Evolutionary conservation across 2,329 filamentous ascomycete species (phyloP).

Genomic region (Nothophaeocryptopus gaeumannii): DNA sequence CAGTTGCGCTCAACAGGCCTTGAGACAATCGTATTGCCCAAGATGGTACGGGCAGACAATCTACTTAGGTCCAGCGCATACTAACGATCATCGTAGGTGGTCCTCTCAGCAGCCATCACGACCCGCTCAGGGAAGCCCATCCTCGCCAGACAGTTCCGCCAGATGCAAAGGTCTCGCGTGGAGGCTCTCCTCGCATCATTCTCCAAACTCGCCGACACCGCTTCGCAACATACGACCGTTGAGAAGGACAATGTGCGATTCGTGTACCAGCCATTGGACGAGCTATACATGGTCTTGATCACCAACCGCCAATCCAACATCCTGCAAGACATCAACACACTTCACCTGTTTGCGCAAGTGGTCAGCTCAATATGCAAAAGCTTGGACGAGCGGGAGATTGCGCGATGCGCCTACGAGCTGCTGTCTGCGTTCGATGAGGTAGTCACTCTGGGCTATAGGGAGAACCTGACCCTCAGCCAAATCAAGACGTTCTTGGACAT

Average conservation of each 20-base stretch:
- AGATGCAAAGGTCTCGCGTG: constrained; percentile 94
- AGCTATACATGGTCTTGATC: constrained; percentile 99
- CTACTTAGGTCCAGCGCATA: not conserved
- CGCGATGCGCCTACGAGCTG: constrained; percentile 92
- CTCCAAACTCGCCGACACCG: constrained; percentile 92
- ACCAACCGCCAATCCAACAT: constrained; percentile 99
- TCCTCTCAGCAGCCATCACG: constrained; percentile 97
- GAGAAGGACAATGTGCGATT: constrained; percentile 99
- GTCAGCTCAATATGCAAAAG: constrained; percentile 95
- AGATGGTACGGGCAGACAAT: too few species aligned
- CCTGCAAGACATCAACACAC: constrained; percentile 95
- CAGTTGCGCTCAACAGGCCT: too few species aligned
- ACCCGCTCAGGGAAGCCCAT: constrained; percentile 98
- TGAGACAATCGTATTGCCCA: too few species aligned
- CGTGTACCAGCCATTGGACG: constrained; percentile 97
- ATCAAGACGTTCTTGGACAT: constrained; percentile 99
- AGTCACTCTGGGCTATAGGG: constrained; percentile 89
- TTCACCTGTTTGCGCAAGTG: constrained; percentile 96
- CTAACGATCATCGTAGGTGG: constrained; percentile 61
- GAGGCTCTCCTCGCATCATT: constrained; percentile 96
- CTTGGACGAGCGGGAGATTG: constrained; percentile 90
- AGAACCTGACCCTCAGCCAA: constrained; percentile 93
- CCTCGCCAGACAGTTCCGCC: constrained; percentile 93
- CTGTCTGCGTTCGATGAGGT: constrained; percentile 96
- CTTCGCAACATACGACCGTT: constrained; percentile 95